These are phyloP conservation scores for Arabis hirsuta DNA, from an alignment of 345 rosid genomes.

Conservation along the genomic window DNA sequence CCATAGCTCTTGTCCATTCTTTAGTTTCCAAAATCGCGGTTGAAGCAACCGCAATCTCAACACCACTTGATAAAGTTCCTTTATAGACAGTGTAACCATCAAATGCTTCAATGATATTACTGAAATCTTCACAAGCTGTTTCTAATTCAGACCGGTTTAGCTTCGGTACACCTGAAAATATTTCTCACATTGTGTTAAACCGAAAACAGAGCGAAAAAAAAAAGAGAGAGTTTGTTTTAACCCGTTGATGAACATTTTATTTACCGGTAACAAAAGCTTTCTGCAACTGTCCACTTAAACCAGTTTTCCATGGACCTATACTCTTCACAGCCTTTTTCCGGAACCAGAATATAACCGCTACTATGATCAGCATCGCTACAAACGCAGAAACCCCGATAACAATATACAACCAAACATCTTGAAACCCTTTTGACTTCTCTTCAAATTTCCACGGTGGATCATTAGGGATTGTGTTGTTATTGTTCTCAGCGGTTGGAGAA, in stretches of 20 bases:
- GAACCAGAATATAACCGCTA: conserved; percentile 46
- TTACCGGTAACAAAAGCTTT: conserved; percentile 90
- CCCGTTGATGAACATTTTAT: not conserved
- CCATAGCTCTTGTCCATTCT: conserved; percentile 71
- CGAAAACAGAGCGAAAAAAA: conserved; percentile 3
- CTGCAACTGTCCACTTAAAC: conserved; percentile 93
- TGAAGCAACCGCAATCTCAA: conserved; percentile 89
- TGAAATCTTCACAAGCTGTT: conserved; percentile 98
- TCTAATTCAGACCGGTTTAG: conserved; percentile 82
- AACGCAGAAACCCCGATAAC: conserved; percentile 47
- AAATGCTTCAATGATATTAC: conserved; percentile 75
- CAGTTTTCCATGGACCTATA: conserved; percentile 93
- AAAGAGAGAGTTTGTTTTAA: not conserved
- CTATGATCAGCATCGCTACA: conserved; percentile 44
- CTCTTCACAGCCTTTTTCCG: conserved; percentile 59
- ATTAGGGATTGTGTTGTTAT: conserved; percentile 9
- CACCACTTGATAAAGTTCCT: conserved; percentile 97
- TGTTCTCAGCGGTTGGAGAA: conserved; percentile 33
- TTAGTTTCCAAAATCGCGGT: conserved; percentile 51
- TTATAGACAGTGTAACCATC: conserved; percentile 71
- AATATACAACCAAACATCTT: conserved; percentile 58
- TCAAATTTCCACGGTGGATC: conserved; percentile 24
- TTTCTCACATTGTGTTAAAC: not conserved
- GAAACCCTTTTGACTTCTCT: conserved; percentile 41
- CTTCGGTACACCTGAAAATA: conserved; percentile 85